Percentiles rank a stretch among this genome's conserved stretches.
Conservation (phyloP, 768 basidiomycete genomes). For the Naganishia randhawae region DNA sequence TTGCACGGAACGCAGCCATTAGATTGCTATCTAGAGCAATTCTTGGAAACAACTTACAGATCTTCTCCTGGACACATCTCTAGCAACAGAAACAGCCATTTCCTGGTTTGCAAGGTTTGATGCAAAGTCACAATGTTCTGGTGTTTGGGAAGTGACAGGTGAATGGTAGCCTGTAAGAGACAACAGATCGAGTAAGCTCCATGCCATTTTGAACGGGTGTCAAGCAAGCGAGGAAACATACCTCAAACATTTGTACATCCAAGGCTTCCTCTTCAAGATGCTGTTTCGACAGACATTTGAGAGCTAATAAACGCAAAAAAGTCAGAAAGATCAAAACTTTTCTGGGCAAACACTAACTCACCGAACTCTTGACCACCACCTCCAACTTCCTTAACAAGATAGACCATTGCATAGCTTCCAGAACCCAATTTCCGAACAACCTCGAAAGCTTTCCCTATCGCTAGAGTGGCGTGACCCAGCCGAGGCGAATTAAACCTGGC, state of each 20-base stretch:
- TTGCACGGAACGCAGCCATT: constrained; percentile 1
- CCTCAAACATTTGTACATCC: constrained; percentile 85
- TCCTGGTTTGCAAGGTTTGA: constrained; percentile 82
- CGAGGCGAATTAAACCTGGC: constrained; percentile 20
- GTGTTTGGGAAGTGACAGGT: constrained; percentile 84
- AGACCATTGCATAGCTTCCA: constrained; percentile 90
- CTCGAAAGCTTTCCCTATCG: constrained; percentile 56
- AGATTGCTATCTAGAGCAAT: not conserved
- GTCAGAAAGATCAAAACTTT: not conserved
- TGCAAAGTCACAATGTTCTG: constrained; percentile 93
- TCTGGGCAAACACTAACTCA: constrained; percentile 33
- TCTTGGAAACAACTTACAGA: constrained; percentile 52
- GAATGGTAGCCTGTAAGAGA: constrained; percentile 72
- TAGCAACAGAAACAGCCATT: constrained; percentile 84
- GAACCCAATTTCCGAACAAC: constrained; percentile 81
- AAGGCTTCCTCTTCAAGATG: constrained; percentile 85
- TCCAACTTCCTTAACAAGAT: constrained; percentile 61
- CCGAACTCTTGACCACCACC: constrained; percentile 49
- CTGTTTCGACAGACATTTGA: constrained; percentile 92
- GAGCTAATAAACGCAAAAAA: constrained; percentile 59
- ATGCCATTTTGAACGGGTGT: not conserved
- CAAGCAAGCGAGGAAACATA: constrained; percentile 46
- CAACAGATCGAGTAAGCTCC: constrained; percentile 3
- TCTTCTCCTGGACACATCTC: constrained; percentile 97
- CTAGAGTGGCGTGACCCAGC: constrained; percentile 12